phyloP scores from a whole-genome alignment of 371 early-diverging fungal genomes.

The Saksenaea oblongispora region DNA sequence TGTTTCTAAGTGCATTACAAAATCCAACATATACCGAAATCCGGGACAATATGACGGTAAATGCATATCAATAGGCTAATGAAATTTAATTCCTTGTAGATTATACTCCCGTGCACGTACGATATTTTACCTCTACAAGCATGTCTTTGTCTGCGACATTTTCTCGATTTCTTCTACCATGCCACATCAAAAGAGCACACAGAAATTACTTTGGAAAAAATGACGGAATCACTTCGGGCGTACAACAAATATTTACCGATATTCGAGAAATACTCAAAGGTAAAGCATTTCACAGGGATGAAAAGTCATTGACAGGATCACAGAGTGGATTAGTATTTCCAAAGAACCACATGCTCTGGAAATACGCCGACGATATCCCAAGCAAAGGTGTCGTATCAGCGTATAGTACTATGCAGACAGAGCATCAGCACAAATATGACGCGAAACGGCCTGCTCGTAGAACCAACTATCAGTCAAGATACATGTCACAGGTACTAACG shows the following conservation, averaged over 20 bases:
- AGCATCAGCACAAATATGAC: conserved; percentile 8
- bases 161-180: conserved; percentile 8
- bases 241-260: not conserved
- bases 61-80: not conserved
- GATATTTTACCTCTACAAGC: not conserved
- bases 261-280: conserved; percentile 2
- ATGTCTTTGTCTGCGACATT: conserved; percentile 1
- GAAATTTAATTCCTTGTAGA: not conserved
- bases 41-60: not conserved
- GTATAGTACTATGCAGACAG: not conserved
- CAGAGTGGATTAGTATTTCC: conserved; percentile 1
- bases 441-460: conserved; percentile 1
- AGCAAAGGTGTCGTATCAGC: not conserved
- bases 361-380: conserved; percentile 2
- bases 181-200: conserved; percentile 2
- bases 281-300: not conserved
- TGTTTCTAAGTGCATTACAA: not conserved
- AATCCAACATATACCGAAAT: conserved; percentile 1
- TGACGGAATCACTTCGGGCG: not conserved
- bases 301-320: not conserved
- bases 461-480: not conserved
- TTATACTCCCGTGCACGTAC: not conserved
- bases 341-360: conserved; percentile 8
- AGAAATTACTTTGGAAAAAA: not conserved
- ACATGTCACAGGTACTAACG: too few relatives aligned